These are phyloP conservation scores for Cicer yamashitae DNA, from an alignment of 306 rosid species.

Conservation along the genomic window DNA sequence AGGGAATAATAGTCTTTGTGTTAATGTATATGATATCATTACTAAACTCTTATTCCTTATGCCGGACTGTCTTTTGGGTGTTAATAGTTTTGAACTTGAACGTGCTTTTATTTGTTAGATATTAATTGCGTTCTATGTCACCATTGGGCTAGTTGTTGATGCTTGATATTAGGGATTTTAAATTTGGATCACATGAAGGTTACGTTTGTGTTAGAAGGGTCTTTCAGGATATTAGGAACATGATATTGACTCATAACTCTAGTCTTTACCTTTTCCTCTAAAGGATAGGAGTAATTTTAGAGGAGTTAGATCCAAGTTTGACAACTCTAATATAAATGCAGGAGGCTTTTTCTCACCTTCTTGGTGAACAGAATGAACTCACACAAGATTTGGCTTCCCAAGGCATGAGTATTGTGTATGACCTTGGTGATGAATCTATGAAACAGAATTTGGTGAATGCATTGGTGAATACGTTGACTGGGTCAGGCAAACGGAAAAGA, in stretches of 20 bases:
- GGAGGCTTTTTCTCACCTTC: conserved; percentile 96
- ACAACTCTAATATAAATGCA: conserved; percentile 56
- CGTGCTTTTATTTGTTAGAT: conserved; percentile 28
- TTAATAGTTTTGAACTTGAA: conserved; percentile 13
- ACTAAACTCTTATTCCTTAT: neutral
- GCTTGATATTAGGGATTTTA: neutral
- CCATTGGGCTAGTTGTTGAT: neutral
- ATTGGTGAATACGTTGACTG: conserved; percentile 84
- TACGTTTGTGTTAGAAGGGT: neutral
- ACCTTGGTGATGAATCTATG: conserved; percentile 90
- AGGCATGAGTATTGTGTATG: conserved; percentile 99
- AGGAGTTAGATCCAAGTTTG: conserved; percentile 28
- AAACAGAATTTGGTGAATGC: conserved; percentile 85
- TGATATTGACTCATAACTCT: neutral
- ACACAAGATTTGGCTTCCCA: conserved; percentile 97
- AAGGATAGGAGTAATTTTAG: conserved; percentile 3
- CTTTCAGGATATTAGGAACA: neutral
- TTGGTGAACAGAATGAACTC: conserved; percentile 95
- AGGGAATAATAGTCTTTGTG: conserved; percentile 1
- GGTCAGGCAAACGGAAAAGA: conserved; percentile 91
- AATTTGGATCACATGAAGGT: neutral
- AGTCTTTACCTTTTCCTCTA: neutral
- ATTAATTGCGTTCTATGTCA: neutral
- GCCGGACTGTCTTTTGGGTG: neutral
- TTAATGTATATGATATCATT: neutral